Evolutionary conservation across 345 rosid genomes (phyloP), one percentile per base, ranked within the genome.

Genomic region (Rhodomyrtus tomentosa): DNA sequence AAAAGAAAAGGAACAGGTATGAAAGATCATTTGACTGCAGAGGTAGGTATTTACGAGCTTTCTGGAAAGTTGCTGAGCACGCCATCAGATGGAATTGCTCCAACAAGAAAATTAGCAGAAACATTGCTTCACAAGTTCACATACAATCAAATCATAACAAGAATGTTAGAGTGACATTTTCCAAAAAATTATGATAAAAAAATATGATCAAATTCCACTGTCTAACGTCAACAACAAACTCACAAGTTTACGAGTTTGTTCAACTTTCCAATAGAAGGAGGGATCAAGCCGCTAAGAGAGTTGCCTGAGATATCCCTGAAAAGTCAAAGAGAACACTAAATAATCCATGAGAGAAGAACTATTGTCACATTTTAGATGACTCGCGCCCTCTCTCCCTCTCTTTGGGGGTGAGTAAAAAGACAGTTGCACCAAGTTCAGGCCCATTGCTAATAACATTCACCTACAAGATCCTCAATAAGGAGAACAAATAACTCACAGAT

Each of bases 301-400:
- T 96, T 96, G 88, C 98, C 91, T 82, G 99, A 95, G 72, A 94
- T 89, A 87, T 95, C 96, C 88, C 99, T 96, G 89, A 42, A 85
- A 85, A 68, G 25, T 68, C 79, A 68, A 68, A 68, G 79, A 68
- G 45, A 68, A 21, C 36, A 68, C 25, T 68, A 68, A 68, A 68
- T 36, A 4, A 36, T 68, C 38, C 45, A 68, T 18, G 79, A 68
- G 45, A 68, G 22, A 68, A 68, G 24, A 68, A 18, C 45, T 36
- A 68, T 9, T 36, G 79, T 24, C 45, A 38, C 45, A 22, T 68
- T 68, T 36, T 36, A 9, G 6, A 68, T 18, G 45, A 68, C 45
- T 68, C 25, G 0, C 12, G 12, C 79, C 8, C 45, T 32, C 79
- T 68, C 79, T 36, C 79, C 79, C 79, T 36, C 45, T 32, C 79